These are phyloP conservation scores for Pyricularia sp. DNA, from an alignment of 2,329 filamentous ascomycete genomes.

Conservation along the genomic window DNA sequence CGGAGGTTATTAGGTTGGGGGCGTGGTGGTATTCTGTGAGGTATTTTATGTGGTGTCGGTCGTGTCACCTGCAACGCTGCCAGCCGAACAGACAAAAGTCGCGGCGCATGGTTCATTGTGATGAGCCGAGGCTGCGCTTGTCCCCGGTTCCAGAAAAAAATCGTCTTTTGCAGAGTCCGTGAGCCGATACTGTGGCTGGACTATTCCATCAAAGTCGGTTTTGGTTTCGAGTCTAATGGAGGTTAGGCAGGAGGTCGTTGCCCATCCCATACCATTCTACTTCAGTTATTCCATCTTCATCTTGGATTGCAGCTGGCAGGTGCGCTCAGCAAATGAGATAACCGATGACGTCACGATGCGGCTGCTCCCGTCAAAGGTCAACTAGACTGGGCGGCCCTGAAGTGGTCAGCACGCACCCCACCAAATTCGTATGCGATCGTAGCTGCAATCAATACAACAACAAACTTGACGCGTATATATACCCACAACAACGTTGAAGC, in stretches of 20 bases:
- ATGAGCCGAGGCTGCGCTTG: neutral
- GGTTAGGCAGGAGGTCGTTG: neutral
- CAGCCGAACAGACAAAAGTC: neutral
- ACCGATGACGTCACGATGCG: neutral
- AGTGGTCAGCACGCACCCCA: no score
- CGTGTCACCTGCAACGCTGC: neutral
- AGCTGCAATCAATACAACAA: no score
- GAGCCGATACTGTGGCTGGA: neutral
- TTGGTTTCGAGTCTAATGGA: neutral
- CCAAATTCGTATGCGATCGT: no score
- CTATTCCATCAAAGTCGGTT: neutral
- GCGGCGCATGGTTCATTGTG: neutral
- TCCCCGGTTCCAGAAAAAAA: neutral
- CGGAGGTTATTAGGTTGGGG: neutral
- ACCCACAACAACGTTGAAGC: no score
- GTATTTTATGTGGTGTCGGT: neutral
- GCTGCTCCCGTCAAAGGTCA: neutral
- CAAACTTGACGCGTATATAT: no score
- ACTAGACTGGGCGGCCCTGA: no score
- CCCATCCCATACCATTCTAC: neutral
- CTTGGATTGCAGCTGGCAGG: neutral
- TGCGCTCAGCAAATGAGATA: neutral
- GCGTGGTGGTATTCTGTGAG: neutral
- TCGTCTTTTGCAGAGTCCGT: neutral
- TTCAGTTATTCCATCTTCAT: no score